A percentile compares a stretch with the other conserved stretches of the same genome.
These are phyloP conservation scores for Hypoxylon sp. DNA, from an alignment of 2,329 filamentous ascomycete genomes.

Conservation along the genomic window DNA sequence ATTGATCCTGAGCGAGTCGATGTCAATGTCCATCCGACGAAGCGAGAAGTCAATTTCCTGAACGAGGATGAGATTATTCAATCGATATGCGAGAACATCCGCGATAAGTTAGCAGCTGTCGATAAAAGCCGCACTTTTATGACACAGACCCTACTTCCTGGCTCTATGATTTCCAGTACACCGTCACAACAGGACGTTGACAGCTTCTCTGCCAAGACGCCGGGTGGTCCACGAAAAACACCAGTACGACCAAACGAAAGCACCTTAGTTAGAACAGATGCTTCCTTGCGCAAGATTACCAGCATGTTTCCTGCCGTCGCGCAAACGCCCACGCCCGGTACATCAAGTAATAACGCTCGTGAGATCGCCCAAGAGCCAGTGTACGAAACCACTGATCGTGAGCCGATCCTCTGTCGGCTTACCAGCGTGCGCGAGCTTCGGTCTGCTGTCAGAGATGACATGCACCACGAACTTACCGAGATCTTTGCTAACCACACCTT, in stretches of 20 bases:
- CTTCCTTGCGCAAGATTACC: slow-evolving; percentile 92
- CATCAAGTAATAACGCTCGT: slow-evolving; percentile 47
- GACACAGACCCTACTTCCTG: slow-evolving; percentile 90
- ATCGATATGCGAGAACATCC: slow-evolving; percentile 84
- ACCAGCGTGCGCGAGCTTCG: slow-evolving; percentile 90
- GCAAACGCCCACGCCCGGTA: slow-evolving; percentile 54
- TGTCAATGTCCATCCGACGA: slow-evolving; percentile 98
- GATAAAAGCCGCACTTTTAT: slow-evolving; percentile 95
- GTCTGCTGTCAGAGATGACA: slow-evolving; percentile 81
- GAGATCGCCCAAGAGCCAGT: slow-evolving; percentile 55
- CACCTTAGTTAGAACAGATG: slow-evolving; percentile 91
- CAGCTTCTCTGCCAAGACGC: slow-evolving; percentile 54
- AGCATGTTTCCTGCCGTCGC: slow-evolving; percentile 84
- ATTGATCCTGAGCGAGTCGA: slow-evolving; percentile 94
- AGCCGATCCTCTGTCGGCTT: slow-evolving; percentile 79
- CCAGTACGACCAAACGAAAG: slow-evolving; percentile 80
- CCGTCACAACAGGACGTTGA: slow-evolving; percentile 51
- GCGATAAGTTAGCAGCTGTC: slow-evolving; percentile 83
- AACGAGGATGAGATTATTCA: slow-evolving; percentile 98
- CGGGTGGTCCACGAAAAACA: slow-evolving; percentile 57
- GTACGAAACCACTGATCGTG: slow-evolving; percentile 80
- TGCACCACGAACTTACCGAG: slow-evolving; percentile 89
- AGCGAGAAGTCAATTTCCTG: slow-evolving; percentile 95
- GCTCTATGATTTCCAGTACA: slow-evolving; percentile 61
- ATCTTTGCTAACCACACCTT: slow-evolving; percentile 91